Evolutionary conservation across 2,329 filamentous ascomycete genomes (phyloP), one percentile per base, ranked within the genome.

Genomic region (Alternaria atra): DNA sequence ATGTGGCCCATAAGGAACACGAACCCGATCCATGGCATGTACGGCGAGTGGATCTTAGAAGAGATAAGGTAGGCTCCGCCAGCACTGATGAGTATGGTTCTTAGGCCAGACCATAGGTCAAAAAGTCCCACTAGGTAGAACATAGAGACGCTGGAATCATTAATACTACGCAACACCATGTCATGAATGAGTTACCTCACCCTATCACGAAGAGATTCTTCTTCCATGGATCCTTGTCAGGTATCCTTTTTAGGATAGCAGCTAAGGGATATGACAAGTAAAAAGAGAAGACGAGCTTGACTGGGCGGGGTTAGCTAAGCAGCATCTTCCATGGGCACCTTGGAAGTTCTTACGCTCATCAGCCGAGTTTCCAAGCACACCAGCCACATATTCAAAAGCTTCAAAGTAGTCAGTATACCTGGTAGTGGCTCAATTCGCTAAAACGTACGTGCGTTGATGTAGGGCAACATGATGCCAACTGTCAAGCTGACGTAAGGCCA

Each of bases 1-100:
- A 98, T 92, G 80, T 99, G 94, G 56, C 90, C 90, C 94, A 99
- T 98, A 58, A 97, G 83, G 75, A 97, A 97, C 51, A 92, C 84
- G 79, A 99, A 99, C 61, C 89, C 93, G 51, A 97, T 85, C 95
- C 95, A 99, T 82, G 95, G 95, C 95, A 99, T 99, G 76, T 94
- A 92, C 0, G 93, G 92, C 20, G 93, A 94, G 67, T 93, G 87
- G 44, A 98, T 83, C 76, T 89, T 94, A 68, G 90, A 88, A 53
- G 94, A 91, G 69, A 99, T 95, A 65, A 86, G 83, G 76, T 97
- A 99, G 52, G 92, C 88, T 51, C 89, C 94, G 17, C 85, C 87
- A 1, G 94, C 89, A 75, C 92, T 93, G 75, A 97, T 89, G 60
- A 91, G 77, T 39, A 99, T 82, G 2, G 94, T 97, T 39, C 87